A percentile compares a stretch with the other conserved stretches of the same genome.
phyloP scores from a whole-genome alignment of 805 yeast genomes.

The Metschnikowia orientalis region DNA sequence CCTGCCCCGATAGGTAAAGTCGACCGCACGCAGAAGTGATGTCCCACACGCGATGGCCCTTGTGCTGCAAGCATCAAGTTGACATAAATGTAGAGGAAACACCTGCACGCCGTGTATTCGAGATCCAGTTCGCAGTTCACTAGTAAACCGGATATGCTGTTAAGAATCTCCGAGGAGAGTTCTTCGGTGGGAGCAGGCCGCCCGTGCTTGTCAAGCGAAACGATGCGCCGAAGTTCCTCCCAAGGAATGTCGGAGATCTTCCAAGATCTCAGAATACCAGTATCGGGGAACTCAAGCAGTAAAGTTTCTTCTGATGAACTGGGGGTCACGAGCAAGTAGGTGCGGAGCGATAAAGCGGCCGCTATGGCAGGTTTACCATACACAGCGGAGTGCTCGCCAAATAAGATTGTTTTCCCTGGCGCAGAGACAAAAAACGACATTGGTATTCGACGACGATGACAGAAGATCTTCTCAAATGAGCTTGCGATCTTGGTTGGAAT shows the following conservation, averaged over 20 bases:
- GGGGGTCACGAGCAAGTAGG: constrained; percentile 66
- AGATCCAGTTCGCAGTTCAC: constrained; percentile 46
- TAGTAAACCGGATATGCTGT: constrained; percentile 43
- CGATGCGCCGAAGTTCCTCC: constrained; percentile 23
- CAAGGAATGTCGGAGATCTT: constrained; percentile 56
- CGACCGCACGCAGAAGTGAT: constrained; percentile 65
- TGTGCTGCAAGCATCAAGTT: constrained; percentile 41
- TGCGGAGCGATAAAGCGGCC: constrained; percentile 83
- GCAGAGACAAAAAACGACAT: constrained; percentile 69
- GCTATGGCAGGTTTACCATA: constrained; percentile 93
- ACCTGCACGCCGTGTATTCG: constrained; percentile 74
- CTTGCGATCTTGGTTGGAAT: too few species aligned
- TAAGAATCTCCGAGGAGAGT: constrained; percentile 54
- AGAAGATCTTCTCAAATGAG: too few species aligned
- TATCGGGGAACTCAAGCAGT: constrained; percentile 72
- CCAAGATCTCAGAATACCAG: constrained; percentile 66
- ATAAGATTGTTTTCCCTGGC: constrained; percentile 93
- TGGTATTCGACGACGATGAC: too few species aligned
- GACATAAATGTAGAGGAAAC: constrained; percentile 75
- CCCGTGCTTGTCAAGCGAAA: constrained; percentile 17
- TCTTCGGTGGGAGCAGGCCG: constrained; percentile 44
- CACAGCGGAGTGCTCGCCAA: constrained; percentile 97
- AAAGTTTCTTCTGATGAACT: constrained; percentile 41
- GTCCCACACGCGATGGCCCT: constrained; percentile 40
- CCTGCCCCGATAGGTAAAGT: constrained; percentile 96